Evolutionary conservation across 208 protist genomes (phyloP).

Genomic region (Sergeia podlipaevii): DNA sequence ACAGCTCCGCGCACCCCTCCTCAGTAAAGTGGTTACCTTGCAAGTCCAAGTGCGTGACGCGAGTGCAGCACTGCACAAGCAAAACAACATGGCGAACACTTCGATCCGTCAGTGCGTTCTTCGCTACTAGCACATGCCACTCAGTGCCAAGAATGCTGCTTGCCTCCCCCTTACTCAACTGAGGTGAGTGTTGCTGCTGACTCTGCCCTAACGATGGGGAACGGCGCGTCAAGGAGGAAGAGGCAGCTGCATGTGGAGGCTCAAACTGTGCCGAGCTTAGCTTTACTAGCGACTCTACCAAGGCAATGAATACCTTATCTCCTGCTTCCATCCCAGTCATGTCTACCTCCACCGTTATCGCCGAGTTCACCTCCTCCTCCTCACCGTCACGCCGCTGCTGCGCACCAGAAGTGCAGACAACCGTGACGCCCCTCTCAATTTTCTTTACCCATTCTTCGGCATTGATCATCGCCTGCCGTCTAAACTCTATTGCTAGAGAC

Average conservation of each 20-base stretch:
- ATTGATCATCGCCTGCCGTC: constrained; percentile 43
- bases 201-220: too few species aligned
- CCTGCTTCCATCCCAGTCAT: constrained; percentile 26
- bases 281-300: constrained; percentile 60
- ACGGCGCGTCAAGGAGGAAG: too few species aligned
- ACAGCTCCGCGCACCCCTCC: constrained; percentile 14
- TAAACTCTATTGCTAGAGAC: constrained; percentile 40
- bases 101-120: constrained; percentile 48
- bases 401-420: not conserved
- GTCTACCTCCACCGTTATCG: constrained; percentile 14
- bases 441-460: constrained; percentile 12
- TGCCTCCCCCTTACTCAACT: too few species aligned
- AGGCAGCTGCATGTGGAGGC: too few species aligned
- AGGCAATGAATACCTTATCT: constrained; percentile 49
- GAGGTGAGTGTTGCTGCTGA: too few species aligned
- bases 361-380: not conserved
- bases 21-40: constrained; percentile 26
- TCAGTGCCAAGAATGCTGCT: constrained; percentile 4
- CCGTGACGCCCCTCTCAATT: constrained; percentile 1
- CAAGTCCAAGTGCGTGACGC: constrained; percentile 34
- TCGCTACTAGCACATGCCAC: constrained; percentile 33
- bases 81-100: constrained; percentile 40
- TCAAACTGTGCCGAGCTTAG: too few species aligned
- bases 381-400: constrained; percentile 3
- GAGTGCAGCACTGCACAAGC: constrained; percentile 32